Base-by-base conservation (phyloP, 108 stramenopile genomes). In the Skeletonema tropicum region DNA sequence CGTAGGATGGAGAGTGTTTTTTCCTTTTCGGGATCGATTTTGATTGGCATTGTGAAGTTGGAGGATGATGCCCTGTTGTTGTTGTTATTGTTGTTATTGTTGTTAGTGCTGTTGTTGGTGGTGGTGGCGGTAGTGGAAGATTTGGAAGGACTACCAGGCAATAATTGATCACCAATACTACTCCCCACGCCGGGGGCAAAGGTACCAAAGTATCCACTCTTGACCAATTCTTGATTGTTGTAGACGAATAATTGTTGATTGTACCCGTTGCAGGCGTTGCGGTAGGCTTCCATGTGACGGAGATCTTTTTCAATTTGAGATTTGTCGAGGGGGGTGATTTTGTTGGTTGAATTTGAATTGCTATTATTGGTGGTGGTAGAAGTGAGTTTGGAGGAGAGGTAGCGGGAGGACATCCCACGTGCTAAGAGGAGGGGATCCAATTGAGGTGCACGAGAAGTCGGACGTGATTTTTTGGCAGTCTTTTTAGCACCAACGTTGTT, bases 11-110 rank as follows among this genome's bases (percentile, higher is more conserved):
- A 55, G 30, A 93, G 36, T 6, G 92, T 88, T 70, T 95, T 95
- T 75, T 95, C 94, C 69, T 93, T 91, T 76, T 95, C 94, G 33
- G 94, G 94, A 83, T 95, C 94, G 61, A 95, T 92, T 14, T 90
- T 85, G 26, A 90, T 89, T 25, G 94, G 94, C 87, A 95, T 80
- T 73, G 86, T 59, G 64, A 71, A 68, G 65, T 8, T 8, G 13
- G 41, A n/a, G 39, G 26, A 29, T 29, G 26, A 29, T 41, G 35
- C 6, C 6, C 12, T 39, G 38, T 30, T 13, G 48, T 46, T 55
- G 52, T 7, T 55, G 52, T 6, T 23, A 0, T n/a, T 64, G 15
- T 48, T 48, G 33, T 31, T n/a, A 26, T 26, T 49, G 41, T 31
- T 17, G 66, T 42, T 31, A n/a, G n/a, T 1, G 52, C 36, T 41